Evolutionary conservation across 768 basidiomycete genomes (phyloP), one percentile per base, ranked within the genome.

Genomic region (Candolleomyces aberdarensis): DNA sequence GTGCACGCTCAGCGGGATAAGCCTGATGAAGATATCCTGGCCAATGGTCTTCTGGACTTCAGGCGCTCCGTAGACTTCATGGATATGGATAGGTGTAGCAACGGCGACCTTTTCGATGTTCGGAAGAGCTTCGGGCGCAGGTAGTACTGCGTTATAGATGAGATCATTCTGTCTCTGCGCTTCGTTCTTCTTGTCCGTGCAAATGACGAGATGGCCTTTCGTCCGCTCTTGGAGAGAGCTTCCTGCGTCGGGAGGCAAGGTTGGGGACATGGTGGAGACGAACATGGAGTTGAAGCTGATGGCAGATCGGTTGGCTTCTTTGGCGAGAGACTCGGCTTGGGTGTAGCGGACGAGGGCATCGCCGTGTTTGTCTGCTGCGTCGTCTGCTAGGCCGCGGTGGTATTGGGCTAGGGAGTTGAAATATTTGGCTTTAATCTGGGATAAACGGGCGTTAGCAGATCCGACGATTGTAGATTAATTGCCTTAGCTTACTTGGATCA

Each of bases 11-110:
- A 99, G 78, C 13, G 97, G 97, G 39, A 99, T 83, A 5, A 99
- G 83, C 48, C 87, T 82, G 62, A 86, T 71, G 73, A 99, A 99
- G 57, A 98, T 80, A 73, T 98, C 96, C 17, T 85, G 85, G 1
- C 97, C 97, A 65, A 99, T 97, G 52, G 94, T 85, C 76, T 92
- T 93, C 72, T 97, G 93, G 17, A 98, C 95, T 9, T 98, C 95
- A 0, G 92, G 86, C 7, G 91, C 81, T 15, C 86, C 85, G 69
- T 96, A 99, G 1, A 98, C 88, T 62, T 98, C 96, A 68, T 98
- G 96, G 59, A 98, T 99, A 1, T 91, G 84, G 56, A 97, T 89
- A 0, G 94, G 87, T 0, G 86, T 87, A 2, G 94, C 95, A 5
- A 96, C 86, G 0, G 79, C 74, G 0, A 89, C 80, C 72, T 94